Percentiles rank a stretch among this genome's conserved stretches.
These are phyloP conservation scores for Pezicula radicicola DNA, from an alignment of 2,329 filamentous ascomycete genomes.

Conservation along the genomic window DNA sequence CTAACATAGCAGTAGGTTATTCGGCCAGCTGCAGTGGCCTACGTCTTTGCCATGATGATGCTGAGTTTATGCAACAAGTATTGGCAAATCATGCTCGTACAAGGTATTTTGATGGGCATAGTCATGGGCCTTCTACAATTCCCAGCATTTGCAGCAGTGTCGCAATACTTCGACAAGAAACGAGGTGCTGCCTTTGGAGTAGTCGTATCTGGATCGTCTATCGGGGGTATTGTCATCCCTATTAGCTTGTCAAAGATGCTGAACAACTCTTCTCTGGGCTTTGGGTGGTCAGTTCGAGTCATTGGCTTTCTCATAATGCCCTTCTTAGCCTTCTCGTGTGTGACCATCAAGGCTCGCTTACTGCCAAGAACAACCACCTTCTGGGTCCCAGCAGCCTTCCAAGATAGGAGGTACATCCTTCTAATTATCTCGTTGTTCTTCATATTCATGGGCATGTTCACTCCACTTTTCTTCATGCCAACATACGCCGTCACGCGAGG, in stretches of 20 bases:
- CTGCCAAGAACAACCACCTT: conserved; percentile 29
- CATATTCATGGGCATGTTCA: conserved; percentile 45
- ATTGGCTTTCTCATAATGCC: conserved; percentile 46
- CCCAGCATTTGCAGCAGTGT: conserved; percentile 37
- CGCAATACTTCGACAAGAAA: conserved; percentile 41
- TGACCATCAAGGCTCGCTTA: conserved; percentile 46
- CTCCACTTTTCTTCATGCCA: conserved; percentile 44
- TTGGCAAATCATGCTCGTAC: conserved; percentile 46
- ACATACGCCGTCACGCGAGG: conserved; percentile 41
- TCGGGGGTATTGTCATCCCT: conserved; percentile 54
- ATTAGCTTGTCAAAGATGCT: conserved; percentile 54
- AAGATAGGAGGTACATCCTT: conserved; percentile 30
- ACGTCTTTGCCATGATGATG: conserved; percentile 62
- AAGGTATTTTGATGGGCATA: conserved; percentile 40
- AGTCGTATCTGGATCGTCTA: conserved; percentile 35
- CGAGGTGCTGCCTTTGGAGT: conserved; percentile 42
- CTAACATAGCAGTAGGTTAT: conserved; percentile 25
- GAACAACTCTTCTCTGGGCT: conserved; percentile 39
- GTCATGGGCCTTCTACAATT: conserved; percentile 36
- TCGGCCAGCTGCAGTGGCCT: conserved; percentile 38
- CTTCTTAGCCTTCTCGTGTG: conserved; percentile 30
- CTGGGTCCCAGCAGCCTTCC: conserved; percentile 29
- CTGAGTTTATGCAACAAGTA: conserved; percentile 49
- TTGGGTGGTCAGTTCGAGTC: conserved; percentile 52
- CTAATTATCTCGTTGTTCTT: conserved; percentile 34